Base-by-base conservation (phyloP, 1,284 basidiomycete species). In the Leucocoprinus gongylophorus region DNA sequence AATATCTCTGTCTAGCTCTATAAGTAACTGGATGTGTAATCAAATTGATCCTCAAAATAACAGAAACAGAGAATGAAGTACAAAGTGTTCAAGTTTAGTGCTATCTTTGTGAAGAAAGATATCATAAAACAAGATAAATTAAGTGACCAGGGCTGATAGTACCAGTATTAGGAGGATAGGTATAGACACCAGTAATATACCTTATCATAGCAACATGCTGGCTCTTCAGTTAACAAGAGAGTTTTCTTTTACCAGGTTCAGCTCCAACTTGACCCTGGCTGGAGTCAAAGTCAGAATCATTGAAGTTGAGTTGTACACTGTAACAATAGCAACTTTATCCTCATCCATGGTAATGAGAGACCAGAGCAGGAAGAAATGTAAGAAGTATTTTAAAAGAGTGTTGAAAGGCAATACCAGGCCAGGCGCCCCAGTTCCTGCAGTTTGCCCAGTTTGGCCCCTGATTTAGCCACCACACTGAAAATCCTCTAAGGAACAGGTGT, bases 161-260 rank as follows among this genome's bases (percentile, higher is more conserved):
- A n/a, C n/a, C n/a, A n/a, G n/a, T n/a, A n/a, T n/a, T 13, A 13
- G 12, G 4, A n/a, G 10, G n/a, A 13, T 35, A 10, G 33, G 29
- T 30, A 12, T 12, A 17, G 17, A n/a, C 35, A 17, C 7, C 35
- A 17, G 15, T 15, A 2, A 17, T 64, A 33, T 54, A 80, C 81
- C 80, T 83, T 55, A 85, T 85, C 83, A 84, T 85, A 30, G 83
- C 79, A 50, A 85, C 72, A 64, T 85, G 81, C 5, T 83, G 70
- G 59, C 82, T 83, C 64, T 85, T 85, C 55, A 84, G 68, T 64
- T 83, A 78, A 37, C 81, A 72, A 15, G 72, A 67, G 41, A 84
- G 76, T 28, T 58, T 67, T 5, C 58, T 60, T 45, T 65, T 48
- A 5, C 46, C 62, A 28, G n/a, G 15, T n/a, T 7, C 21, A 28